Percentiles rank a stretch among this genome's conserved stretches.
Evolutionary conservation across 352 stramenopile genomes (phyloP).

Genomic region (Phytophthora tubulina): DNA sequence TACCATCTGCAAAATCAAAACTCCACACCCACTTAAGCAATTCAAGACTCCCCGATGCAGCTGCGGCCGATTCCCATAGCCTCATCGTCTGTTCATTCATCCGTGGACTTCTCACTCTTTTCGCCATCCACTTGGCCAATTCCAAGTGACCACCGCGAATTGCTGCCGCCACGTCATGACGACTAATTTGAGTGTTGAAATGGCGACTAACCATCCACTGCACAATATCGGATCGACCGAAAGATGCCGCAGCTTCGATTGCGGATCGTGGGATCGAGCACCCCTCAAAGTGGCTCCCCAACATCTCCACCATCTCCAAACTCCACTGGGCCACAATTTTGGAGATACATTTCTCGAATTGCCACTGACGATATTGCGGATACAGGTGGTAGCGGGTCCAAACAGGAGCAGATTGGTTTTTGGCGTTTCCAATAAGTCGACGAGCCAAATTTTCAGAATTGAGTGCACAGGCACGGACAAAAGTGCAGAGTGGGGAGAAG

Average conservation of each 20-base stretch:
- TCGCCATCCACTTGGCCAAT: not conserved
- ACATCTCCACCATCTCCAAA: not conserved
- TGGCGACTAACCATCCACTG: not conserved
- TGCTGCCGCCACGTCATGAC: not conserved
- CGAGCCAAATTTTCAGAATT: not conserved
- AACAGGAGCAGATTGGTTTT: not conserved
- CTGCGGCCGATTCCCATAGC: not conserved
- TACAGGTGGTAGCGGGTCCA: not conserved
- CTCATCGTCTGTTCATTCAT: not conserved
- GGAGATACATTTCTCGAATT: conserved; percentile 1
- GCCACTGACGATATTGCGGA: not conserved
- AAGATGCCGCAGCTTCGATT: not conserved
- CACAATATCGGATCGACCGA: not conserved
- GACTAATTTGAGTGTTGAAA: not conserved
- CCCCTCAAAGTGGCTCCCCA: not conserved
- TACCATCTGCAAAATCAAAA: not conserved
- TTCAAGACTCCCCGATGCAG: not conserved
- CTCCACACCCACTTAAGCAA: not conserved
- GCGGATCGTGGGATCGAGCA: not conserved
- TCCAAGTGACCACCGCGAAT: not conserved
- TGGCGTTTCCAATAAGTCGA: not conserved
- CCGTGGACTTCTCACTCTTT: not conserved
- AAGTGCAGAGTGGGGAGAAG: not conserved
- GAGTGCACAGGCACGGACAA: not conserved
- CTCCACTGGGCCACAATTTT: not conserved